phyloP scores from a whole-genome alignment of 2,329 filamentous ascomycete species.

The Hymenoscyphus fructigenus region DNA sequence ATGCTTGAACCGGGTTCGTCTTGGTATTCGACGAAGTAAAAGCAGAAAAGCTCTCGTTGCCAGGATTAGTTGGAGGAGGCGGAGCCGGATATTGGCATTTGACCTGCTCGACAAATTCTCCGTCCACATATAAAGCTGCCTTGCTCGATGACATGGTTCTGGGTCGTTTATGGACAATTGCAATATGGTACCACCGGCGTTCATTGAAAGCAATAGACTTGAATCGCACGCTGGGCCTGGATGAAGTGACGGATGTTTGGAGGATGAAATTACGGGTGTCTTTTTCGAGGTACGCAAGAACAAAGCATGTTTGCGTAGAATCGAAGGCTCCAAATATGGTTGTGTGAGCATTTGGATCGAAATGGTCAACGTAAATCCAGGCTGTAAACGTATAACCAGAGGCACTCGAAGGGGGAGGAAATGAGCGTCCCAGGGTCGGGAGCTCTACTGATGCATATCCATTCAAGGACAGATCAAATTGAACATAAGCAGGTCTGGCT shows the following conservation, averaged over 20 bases:
- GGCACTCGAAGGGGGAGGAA: slow-evolving; percentile 74
- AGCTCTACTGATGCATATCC: slow-evolving; percentile 91
- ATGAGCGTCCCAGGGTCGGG: slow-evolving; percentile 77
- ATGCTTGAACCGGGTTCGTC: slow-evolving; percentile 77
- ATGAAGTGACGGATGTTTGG: slow-evolving; percentile 87
- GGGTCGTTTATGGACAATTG: slow-evolving; percentile 77
- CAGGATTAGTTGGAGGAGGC: slow-evolving; percentile 63
- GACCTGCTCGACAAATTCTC: slow-evolving; percentile 89
- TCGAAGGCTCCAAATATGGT: slow-evolving; percentile 97
- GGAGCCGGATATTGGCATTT: slow-evolving; percentile 83
- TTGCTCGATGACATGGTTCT: slow-evolving; percentile 75
- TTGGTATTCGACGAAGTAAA: slow-evolving; percentile 61
- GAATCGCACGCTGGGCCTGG: slow-evolving; percentile 88
- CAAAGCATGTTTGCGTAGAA: slow-evolving; percentile 84
- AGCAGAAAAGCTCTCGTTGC: slow-evolving; percentile 68
- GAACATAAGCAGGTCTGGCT: slow-evolving; percentile 78
- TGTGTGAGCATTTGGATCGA: slow-evolving; percentile 82
- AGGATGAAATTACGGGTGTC: slow-evolving; percentile 93
- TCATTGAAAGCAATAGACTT: slow-evolving; percentile 76
- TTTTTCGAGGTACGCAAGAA: slow-evolving; percentile 90
- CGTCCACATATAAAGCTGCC: slow-evolving; percentile 86
- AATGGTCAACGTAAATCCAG: slow-evolving; percentile 86
- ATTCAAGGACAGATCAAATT: slow-evolving; percentile 87
- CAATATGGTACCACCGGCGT: slow-evolving; percentile 89
- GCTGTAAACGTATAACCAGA: slow-evolving; percentile 85